phyloP scores from a whole-genome alignment of 495 filamentous ascomycete genomes.

The Annulohypoxylon stygium region DNA sequence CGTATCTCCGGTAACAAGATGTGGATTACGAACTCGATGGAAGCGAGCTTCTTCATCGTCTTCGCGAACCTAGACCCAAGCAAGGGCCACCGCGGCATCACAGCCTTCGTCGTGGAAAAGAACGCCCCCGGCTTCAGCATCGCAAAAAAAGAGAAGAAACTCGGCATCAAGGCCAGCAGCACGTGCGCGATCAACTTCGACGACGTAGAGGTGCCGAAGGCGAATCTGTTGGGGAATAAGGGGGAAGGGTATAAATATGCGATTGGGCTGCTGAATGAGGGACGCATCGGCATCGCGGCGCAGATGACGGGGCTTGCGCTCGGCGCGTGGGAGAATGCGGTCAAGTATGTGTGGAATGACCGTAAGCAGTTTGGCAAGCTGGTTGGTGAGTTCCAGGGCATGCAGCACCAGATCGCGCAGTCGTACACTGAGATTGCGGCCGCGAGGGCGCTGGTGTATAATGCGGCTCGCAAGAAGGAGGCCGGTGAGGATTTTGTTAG shows the following conservation, averaged over 20 bases:
- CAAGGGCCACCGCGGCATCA: slow-evolving; percentile 95
- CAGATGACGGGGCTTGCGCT: slow-evolving; percentile 98
- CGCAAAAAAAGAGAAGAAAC: slow-evolving; percentile 99
- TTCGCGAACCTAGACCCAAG: slow-evolving; percentile 93
- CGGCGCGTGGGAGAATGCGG: slow-evolving; percentile 96
- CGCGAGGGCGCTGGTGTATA: slow-evolving; percentile 92
- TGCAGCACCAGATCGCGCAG: slow-evolving; percentile 99
- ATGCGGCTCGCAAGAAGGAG: slow-evolving; percentile 98
- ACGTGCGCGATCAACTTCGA: slow-evolving; percentile 98
- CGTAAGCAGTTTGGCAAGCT: slow-evolving; percentile 95
- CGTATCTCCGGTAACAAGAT: slow-evolving; percentile 93
- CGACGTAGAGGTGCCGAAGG: slow-evolving; percentile 90
- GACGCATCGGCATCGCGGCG: slow-evolving; percentile 95
- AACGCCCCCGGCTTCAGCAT: slow-evolving; percentile 89
- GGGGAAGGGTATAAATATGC: slow-evolving; percentile 98
- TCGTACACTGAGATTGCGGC: slow-evolving; percentile 93
- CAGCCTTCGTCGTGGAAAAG: slow-evolving; percentile 95
- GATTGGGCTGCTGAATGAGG: slow-evolving; percentile 96
- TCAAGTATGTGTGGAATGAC: slow-evolving; percentile 94
- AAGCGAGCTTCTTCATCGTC: slow-evolving; percentile 95
- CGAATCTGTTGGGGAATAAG: slow-evolving; percentile 87
- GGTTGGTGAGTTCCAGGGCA: slow-evolving; percentile 96
- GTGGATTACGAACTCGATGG: slow-evolving; percentile 99
- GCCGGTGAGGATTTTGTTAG: slow-evolving; percentile 93
- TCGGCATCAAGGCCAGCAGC: slow-evolving; percentile 93